These are phyloP conservation scores for Acanthamoeba castellanii DNA, from an alignment of 208 protist species.

Conservation along the genomic window DNA sequence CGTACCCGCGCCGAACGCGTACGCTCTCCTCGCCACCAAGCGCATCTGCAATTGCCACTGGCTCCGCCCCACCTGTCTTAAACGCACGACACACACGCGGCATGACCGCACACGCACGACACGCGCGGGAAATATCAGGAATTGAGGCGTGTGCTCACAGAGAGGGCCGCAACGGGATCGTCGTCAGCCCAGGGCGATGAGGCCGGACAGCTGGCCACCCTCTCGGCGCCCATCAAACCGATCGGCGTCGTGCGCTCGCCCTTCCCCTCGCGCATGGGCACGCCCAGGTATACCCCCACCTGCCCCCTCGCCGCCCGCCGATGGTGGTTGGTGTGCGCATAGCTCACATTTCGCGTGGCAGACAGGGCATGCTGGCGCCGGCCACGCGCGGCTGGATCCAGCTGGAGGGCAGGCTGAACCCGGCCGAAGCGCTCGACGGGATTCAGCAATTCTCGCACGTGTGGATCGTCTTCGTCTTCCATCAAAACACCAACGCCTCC, in stretches of 20 bases:
- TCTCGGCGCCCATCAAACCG: background rate
- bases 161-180: background rate
- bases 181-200: background rate
- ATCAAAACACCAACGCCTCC: conserved; percentile 86
- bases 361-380: conserved; percentile 80
- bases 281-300: background rate
- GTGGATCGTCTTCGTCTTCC: conserved; percentile 89
- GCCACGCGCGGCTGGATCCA: conserved; percentile 71
- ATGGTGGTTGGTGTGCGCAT: no score
- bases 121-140: background rate
- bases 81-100: background rate
- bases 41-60: background rate
- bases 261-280: conserved; percentile 29
- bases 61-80: background rate
- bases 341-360: background rate
- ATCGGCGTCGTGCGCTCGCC: conserved; percentile 38
- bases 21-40: background rate
- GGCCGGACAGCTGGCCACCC: background rate
- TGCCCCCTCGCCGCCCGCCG: no score
- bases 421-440: conserved; percentile 83
- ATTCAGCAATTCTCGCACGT: conserved; percentile 86
- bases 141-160: background rate
- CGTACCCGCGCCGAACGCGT: conserved; percentile 5
- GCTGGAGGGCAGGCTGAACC: conserved; percentile 75
- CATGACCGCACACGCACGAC: background rate